phyloP scores from a whole-genome alignment of 148 eudicot species.

The Rhododendron mucronatum region DNA sequence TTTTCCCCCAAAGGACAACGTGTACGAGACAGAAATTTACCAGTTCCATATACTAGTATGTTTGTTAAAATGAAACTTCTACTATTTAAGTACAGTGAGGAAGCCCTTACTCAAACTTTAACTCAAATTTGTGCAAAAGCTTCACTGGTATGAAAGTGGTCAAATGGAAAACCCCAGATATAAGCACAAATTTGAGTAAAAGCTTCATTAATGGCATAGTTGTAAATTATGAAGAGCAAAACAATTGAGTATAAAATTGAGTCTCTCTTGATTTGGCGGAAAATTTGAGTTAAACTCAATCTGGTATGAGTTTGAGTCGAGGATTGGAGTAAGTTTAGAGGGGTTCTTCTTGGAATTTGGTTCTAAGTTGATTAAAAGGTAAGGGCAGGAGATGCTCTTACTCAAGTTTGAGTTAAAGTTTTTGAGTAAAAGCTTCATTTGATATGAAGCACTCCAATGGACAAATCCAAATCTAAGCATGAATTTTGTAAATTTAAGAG shows the following conservation, averaged over 20 bases:
- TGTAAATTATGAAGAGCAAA: neutral
- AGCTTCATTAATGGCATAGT: neutral
- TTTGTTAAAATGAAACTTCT: neutral
- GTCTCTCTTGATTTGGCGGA: neutral
- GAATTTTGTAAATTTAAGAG: no score
- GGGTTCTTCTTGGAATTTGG: neutral
- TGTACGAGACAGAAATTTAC: neutral
- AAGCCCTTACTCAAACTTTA: no score
- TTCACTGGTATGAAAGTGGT: neutral
- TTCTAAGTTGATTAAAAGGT: neutral
- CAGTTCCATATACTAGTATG: neutral
- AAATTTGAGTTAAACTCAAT: neutral
- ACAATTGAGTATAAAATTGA: neutral
- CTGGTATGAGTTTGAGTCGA: neutral
- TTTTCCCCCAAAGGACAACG: neutral
- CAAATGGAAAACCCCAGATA: neutral
- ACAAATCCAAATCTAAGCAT: no score
- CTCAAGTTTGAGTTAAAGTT: no score
- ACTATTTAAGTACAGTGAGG: neutral
- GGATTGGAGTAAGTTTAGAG: neutral
- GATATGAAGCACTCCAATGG: neutral
- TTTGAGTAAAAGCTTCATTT: no score
- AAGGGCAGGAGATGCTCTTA: neutral
- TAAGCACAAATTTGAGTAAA: neutral
- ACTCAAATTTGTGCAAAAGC: neutral